Evolutionary conservation across 208 protist species (phyloP).

Genomic region (Strigomonas culicis): DNA sequence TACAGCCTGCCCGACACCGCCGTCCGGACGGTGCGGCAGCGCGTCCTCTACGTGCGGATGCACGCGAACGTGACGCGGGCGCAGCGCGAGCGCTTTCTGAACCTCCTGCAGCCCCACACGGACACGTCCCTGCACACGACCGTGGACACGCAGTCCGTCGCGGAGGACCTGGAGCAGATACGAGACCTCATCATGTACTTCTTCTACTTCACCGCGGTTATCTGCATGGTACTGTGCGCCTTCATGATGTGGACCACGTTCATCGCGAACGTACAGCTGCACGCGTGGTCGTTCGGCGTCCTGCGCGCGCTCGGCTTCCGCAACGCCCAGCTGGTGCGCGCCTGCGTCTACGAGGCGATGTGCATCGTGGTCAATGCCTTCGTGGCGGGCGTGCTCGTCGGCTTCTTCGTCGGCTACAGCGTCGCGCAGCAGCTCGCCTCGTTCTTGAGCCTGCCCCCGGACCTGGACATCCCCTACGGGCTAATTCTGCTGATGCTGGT

Average conservation of each 20-base stretch:
- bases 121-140: constrained; percentile 41
- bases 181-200: constrained; percentile 85
- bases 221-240: constrained; percentile 90
- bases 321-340: constrained; percentile 71
- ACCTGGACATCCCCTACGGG: constrained; percentile 85
- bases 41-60: constrained; percentile 69
- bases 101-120: constrained; percentile 70
- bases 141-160: constrained; percentile 34
- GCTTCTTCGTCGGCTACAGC: constrained; percentile 72
- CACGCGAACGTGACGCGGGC: constrained; percentile 20
- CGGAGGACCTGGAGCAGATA: constrained; percentile 47
- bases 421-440: constrained; percentile 85
- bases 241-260: constrained; percentile 97
- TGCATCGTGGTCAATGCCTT: constrained; percentile 91
- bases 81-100: constrained; percentile 71
- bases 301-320: constrained; percentile 91
- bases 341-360: constrained; percentile 94
- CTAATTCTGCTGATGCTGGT: constrained; percentile 74
- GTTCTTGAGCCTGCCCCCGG: constrained; percentile 88
- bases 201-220: constrained; percentile 91
- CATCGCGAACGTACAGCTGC: constrained; percentile 93
- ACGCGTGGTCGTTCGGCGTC: constrained; percentile 94
- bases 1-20: constrained; percentile 10
- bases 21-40: constrained; percentile 37
- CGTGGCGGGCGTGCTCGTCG: constrained; percentile 65